These are phyloP conservation scores for Aspergillus vadensis DNA, from an alignment of 2,329 filamentous ascomycete species.

Conservation along the genomic window DNA sequence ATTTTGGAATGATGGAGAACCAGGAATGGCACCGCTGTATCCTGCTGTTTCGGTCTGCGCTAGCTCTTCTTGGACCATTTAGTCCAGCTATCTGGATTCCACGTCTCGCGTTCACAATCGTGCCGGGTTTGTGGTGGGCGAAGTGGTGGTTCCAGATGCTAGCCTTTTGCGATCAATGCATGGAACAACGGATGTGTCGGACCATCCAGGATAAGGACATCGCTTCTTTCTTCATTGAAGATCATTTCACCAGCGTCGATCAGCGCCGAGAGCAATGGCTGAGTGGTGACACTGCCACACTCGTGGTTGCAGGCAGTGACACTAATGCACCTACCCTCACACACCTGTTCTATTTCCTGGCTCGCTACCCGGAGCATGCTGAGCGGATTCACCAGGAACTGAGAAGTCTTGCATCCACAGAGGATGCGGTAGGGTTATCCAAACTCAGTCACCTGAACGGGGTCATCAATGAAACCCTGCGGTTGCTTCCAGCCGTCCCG, in stretches of 20 bases:
- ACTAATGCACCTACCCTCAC: neutral
- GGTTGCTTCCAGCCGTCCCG: conserved; percentile 15
- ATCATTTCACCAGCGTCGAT: neutral
- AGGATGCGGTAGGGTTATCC: neutral
- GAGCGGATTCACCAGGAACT: neutral
- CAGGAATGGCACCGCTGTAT: neutral
- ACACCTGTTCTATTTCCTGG: neutral
- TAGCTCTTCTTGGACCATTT: neutral
- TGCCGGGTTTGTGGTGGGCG: neutral
- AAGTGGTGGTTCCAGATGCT: neutral
- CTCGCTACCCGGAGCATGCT: neutral
- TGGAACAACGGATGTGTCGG: neutral
- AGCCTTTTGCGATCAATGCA: neutral
- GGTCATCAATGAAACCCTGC: conserved; percentile 20
- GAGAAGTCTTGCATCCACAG: neutral
- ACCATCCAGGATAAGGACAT: neutral
- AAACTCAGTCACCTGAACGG: conserved; percentile 18
- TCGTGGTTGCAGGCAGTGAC: neutral
- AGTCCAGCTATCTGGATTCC: neutral
- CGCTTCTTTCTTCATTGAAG: neutral
- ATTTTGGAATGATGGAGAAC: conserved; percentile 9
- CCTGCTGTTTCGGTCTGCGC: neutral
- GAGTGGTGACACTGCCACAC: neutral
- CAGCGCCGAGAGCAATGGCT: neutral
- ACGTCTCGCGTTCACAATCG: neutral